Percentiles rank a stretch among this genome's conserved stretches.
Evolutionary conservation across 495 filamentous ascomycete genomes (phyloP).

Genomic region (Penicillium daleae): DNA sequence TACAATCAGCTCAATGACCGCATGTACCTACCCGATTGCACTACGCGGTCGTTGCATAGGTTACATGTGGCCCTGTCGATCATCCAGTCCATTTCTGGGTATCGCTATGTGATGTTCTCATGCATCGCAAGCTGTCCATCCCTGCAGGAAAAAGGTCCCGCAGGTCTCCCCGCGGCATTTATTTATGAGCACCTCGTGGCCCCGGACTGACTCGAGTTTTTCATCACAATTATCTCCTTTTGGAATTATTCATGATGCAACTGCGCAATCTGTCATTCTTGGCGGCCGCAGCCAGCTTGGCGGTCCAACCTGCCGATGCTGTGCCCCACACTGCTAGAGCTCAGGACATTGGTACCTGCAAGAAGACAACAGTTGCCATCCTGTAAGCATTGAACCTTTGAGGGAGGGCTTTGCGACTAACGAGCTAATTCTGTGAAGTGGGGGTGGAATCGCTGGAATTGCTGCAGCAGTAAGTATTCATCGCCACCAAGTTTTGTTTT

Average conservation of each 20-base stretch:
- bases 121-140: background rate
- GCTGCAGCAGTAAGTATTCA: conserved; percentile 57
- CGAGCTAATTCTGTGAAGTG: conserved; percentile 11
- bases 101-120: conserved; percentile 1
- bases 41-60: conserved; percentile 9
- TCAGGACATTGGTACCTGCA: conserved; percentile 32
- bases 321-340: conserved; percentile 23
- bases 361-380: conserved; percentile 46
- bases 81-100: too few species aligned
- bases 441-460: conserved; percentile 58
- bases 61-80: conserved; percentile 25
- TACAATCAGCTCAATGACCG: background rate
- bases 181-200: conserved; percentile 6
- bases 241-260: conserved; percentile 18
- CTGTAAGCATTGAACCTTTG: conserved; percentile 24
- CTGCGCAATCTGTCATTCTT: conserved; percentile 23
- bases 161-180: conserved; percentile 9
- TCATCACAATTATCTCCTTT: background rate
- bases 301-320: conserved; percentile 24
- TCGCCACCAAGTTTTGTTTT: background rate
- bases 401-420: too few species aligned
- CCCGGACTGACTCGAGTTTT: background rate
- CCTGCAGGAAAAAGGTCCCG: background rate
- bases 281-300: conserved; percentile 22
- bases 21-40: conserved; percentile 22